These are phyloP conservation scores for Nicotiana undulata DNA, from an alignment of 257 asterid genomes.

Conservation along the genomic window DNA sequence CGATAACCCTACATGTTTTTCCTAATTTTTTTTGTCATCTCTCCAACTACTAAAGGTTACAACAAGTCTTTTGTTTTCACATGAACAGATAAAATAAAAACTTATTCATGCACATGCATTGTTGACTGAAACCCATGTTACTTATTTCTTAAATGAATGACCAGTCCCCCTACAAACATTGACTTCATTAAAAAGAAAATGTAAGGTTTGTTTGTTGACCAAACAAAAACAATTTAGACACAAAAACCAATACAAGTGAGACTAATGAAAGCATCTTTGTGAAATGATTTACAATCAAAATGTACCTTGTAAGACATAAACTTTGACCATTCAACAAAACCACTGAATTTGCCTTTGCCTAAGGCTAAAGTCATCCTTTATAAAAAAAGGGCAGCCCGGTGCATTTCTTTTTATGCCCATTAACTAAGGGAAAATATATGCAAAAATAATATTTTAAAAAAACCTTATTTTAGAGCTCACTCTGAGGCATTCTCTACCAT, in stretches of 20 bases:
- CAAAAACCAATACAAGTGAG: constrained; percentile 7
- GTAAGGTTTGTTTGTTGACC: constrained; percentile 45
- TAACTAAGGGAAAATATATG: neutral
- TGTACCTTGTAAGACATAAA: neutral
- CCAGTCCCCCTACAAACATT: constrained; percentile 35
- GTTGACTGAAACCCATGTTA: constrained; percentile 61
- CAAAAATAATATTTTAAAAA: too few species aligned
- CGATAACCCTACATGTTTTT: neutral
- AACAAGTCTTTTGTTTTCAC: constrained; percentile 12
- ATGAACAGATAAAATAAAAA: constrained; percentile 18
- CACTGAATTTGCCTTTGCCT: neutral
- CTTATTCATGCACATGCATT: constrained; percentile 54
- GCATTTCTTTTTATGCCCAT: neutral
- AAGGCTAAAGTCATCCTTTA: neutral
- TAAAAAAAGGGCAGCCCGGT: too few species aligned
- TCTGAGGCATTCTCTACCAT: constrained; percentile 1
- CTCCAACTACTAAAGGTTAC: neutral
- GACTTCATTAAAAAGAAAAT: constrained; percentile 28
- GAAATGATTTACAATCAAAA: constrained; percentile 2
- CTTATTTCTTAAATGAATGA: constrained; percentile 32
- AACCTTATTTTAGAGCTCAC: neutral
- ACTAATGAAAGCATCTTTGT: constrained; percentile 16
- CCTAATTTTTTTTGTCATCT: neutral
- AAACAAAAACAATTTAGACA: constrained; percentile 21
- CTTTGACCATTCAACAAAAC: constrained; percentile 5